Evolutionary conservation across 2,329 filamentous ascomycete genomes (phyloP), one percentile per base, ranked within the genome.

Genomic region (Aspergillus costaricaensis): DNA sequence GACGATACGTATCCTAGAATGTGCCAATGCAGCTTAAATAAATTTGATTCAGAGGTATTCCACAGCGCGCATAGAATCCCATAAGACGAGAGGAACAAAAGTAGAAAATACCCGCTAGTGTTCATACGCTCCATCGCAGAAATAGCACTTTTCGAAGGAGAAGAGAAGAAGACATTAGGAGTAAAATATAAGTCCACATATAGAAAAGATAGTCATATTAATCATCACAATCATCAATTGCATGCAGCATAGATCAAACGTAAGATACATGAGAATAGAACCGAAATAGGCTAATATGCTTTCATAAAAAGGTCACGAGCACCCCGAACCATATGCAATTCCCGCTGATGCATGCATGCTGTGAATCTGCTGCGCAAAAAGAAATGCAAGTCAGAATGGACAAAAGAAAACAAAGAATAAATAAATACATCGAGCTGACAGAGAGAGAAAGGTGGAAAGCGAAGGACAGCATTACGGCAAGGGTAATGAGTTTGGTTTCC

Each of bases 251-350:
- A 50, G n/a, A 32, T 32, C 23, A n/a, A 32, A 50, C 15, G 25
- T 50, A 50, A 50, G 47, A 32, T 53, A 59, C 36, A 59, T 39
- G n/a, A 32, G 17, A 55, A 39, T 47, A 44, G 30, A 43, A 55
- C 30, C n/a, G 43, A 44, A 43, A 55, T 44, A 15, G 39, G 27
- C 38, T 30, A 55, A 41, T 19, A 17, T 55, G 8, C n/a, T 21
- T 21, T 15, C 32, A 57, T 14, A 51, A 39, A 52, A 56, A 49
- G 10, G 21, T 39, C 36, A 60, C 44, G 5, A 32, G 36, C 44
- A 41, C 47, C 51, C 44, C 39, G 25, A n/a, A 50, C 57, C 51
- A 39, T 38, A 47, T 39, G 44, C 48, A 56, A 43, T 39, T 49
- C 50, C 48, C 36, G 38, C 30, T 23, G 44, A 39, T 56, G 52